Evolutionary conservation across 345 rosid species (phyloP), one percentile per base, ranked within the genome.

Genomic region (Rhodamnia argentea): DNA sequence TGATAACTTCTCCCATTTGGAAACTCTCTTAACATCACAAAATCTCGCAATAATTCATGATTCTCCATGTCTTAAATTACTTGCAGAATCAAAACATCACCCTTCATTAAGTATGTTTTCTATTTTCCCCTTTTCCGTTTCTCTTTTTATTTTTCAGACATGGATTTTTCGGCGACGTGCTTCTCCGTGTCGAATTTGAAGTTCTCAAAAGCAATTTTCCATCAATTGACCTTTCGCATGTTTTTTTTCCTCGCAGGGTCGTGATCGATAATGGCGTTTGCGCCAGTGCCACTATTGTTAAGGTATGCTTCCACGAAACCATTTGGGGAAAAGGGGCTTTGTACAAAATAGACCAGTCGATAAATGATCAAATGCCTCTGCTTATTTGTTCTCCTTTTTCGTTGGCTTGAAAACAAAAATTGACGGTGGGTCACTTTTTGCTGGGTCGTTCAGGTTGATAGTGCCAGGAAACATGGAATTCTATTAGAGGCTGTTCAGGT

Each of bases 241-340:
- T 70, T 74, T 53, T 87, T 87, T n/a, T 52, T 53, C 7, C 4
- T 51, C 27, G 14, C 97, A 97, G 99, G 92, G 99, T 97, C 87
- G 98, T 94, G 88, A 94, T 97, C 89, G 99, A 97, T 91, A 95
- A 95, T 93, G 93, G 93, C 89, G 98, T 92, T 86, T 96, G 96
- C 91, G 89, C 98, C 86, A 90, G 93, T 4, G 92, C 99, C 87
- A 97, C 99, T 56, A 88, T 97, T 52, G 97, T 97, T 88, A 95
- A 96, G 98, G 99, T 96, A 91, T 89, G 91, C 60, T 89, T 89
- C 90, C 89, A 87, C 92, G 94, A 89, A 88, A 90, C 90, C 88
- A 85, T 56, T 55, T 23, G 2, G 22, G 22, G 51, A n/a, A n/a
- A 24, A 14, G 9, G 37, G 53, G 23, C 57, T 52, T 83, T 44